A percentile compares a stretch with the other conserved stretches of the same genome.
Conservation (phyloP, 129 eudicot genomes). For the Logfia minima region DNA sequence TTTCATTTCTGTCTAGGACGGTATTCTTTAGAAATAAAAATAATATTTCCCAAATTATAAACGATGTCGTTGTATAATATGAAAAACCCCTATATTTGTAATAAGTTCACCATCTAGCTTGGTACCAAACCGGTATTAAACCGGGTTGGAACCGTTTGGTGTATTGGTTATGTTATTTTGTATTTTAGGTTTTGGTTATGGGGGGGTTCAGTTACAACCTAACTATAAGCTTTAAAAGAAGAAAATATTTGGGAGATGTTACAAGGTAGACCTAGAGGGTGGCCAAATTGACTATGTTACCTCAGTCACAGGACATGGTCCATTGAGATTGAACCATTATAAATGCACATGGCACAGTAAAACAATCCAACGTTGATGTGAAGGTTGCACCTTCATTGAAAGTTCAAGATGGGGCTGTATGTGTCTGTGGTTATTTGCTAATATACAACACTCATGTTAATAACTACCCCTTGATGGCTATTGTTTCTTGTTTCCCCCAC, state of each 20-base stretch:
- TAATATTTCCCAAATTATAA: too few relatives aligned
- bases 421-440: constrained; percentile 30
- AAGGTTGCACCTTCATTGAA: constrained; percentile 23
- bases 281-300: constrained; percentile 13
- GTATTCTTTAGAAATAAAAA: too few relatives aligned
- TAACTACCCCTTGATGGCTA: constrained; percentile 31
- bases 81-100: too few relatives aligned
- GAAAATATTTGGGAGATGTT: not conserved
- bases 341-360: constrained; percentile 42
- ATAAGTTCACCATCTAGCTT: too few relatives aligned
- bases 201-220: not conserved
- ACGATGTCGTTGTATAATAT: too few relatives aligned
- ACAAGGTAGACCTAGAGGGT: not conserved
- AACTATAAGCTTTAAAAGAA: not conserved
- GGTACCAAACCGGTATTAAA: too few relatives aligned
- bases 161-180: not conserved
- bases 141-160: too few relatives aligned
- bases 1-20: too few relatives aligned
- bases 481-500: constrained; percentile 33
- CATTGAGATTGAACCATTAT: constrained; percentile 19
- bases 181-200: not conserved
- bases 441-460: constrained; percentile 35
- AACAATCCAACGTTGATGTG: constrained; percentile 20
- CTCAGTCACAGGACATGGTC: constrained; percentile 27
- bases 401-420: constrained; percentile 36